Evolutionary conservation across 2,329 filamentous ascomycete species (phyloP), one percentile per base, ranked within the genome.

Genomic region (Phialophora expanda): DNA sequence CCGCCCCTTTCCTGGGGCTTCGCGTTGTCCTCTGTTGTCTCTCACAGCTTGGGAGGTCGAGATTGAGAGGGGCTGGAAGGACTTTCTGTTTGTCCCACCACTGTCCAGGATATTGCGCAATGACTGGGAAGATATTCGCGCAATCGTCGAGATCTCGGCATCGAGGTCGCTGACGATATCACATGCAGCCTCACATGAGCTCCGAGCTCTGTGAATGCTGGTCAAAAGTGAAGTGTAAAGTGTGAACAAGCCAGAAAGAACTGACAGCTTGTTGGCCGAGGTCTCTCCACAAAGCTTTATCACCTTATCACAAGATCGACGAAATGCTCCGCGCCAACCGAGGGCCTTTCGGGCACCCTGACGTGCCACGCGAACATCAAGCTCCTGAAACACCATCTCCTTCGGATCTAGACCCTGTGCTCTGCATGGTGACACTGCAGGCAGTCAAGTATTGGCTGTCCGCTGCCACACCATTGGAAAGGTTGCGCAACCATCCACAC

Each of bases 351-450:
- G 26, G 38, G 46, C 30, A 50, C 41, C 58, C 44, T 61, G 46
- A 17, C 8, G 20, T n/a, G 58, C 58, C 58, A 61, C 46, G 58
- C 58, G 58, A 54, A 54, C 22, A 54, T 60, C 62, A 46, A 65
- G 62, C 56, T 26, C 59, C 54, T 71, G 70, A 71, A 71, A 71
- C 70, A 58, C 66, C 64, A 60, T 51, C 56, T 48, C 56, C 56
- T 50, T 56, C 64, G 64, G 56, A 41, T 62, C 56, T 55, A 57
- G 65, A 64, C 62, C 65, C 62, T 63, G 56, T 53, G 34, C 50
- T 56, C 57, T 64, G 63, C 66, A 68, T 58, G 53, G 38, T 56
- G n/a, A 12, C 26, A 17, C 34, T 51, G 30, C 48, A 51, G 51
- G 3, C 20, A 34, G 38, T 38, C 56, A 61, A 61, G 59, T 51